Base-by-base conservation (phyloP, 1,284 basidiomycete species). In the Pseudozyma sp. region DNA sequence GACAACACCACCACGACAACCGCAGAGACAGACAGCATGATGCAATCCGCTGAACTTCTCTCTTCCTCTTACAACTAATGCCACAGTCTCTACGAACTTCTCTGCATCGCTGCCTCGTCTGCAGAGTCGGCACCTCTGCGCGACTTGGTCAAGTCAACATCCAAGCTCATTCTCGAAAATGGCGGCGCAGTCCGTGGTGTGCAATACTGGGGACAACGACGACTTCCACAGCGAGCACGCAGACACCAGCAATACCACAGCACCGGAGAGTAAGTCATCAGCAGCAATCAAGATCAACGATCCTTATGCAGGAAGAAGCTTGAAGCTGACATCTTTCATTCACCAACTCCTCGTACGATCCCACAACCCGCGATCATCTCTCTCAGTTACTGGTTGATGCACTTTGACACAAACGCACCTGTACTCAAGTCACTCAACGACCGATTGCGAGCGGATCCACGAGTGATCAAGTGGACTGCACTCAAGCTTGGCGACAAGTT, bases 131-230 rank as follows among this genome's bases (percentile, higher is more conserved):
- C 80, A 36, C 90, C 91, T 76, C 91, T 95, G 49, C 91, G 92
- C 64, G 89, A 90, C 71, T 88, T 95, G 16, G 92, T 94, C 25
- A 88, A 88, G 12, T 89, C 90, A 78, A 90, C 92, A 6, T 92
- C 92, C 19, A 88, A 87, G 60, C 91, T 92, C 81, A 87, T 95
- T 59, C 89, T 95, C 87, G 88, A 91, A 65, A 86, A 88, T 19
- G 93, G 93, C 54, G 93, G 93, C 31, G 91, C 92, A 48, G 93
- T 95, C 25, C 90, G 93, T 31, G 89, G 89, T 49, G 89, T 95
- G 62, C 88, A 91, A 53, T 93, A 89, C 57, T 90, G 89, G 89
- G 93, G 93, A 5, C 91, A 91, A 16, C 87, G 88, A 52, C 88
- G 88, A 3, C 88, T 95, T 6, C 92, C 93, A 1, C 91, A 93